phyloP scores from a whole-genome alignment of 306 rosid genomes.

The Biancaea sappan region DNA sequence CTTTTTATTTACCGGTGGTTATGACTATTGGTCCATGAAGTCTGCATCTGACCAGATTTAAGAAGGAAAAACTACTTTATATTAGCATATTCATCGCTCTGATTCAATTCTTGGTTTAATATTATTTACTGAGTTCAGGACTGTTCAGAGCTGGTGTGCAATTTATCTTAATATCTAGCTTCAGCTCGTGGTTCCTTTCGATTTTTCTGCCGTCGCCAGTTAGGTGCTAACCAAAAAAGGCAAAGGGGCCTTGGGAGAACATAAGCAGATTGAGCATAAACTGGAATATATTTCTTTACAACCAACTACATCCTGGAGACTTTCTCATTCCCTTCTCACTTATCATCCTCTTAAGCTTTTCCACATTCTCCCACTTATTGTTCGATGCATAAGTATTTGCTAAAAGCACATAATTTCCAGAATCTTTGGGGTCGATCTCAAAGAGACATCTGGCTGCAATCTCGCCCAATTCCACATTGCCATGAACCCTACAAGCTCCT shows the following conservation, averaged over 20 bases:
- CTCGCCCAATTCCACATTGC: conserved; percentile 65
- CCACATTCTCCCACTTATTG: conserved; percentile 64
- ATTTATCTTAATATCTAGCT: not conserved
- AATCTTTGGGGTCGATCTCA: conserved; percentile 54
- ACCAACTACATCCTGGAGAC: conserved; percentile 63
- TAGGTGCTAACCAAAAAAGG: not conserved
- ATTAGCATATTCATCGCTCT: not conserved
- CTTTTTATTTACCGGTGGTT: not conserved
- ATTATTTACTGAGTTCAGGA: not conserved
- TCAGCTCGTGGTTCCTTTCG: not conserved
- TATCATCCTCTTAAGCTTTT: conserved; percentile 57
- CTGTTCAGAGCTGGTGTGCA: not conserved
- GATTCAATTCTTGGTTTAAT: not conserved
- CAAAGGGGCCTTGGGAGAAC: not conserved
- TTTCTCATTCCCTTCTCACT: conserved; percentile 51
- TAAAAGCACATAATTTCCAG: conserved; percentile 67
- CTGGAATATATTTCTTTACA: conserved; percentile 20
- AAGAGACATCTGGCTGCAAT: conserved; percentile 64
- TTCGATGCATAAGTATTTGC: conserved; percentile 66
- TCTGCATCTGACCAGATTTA: not conserved
- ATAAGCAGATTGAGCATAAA: too few relatives aligned
- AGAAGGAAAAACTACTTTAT: not conserved
- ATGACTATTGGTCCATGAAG: not conserved
- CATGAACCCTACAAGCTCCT: conserved; percentile 72
- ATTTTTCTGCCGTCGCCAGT: not conserved